These are phyloP conservation scores for Eucalyptus tenuipes DNA, from an alignment of 345 rosid genomes.

Conservation along the genomic window DNA sequence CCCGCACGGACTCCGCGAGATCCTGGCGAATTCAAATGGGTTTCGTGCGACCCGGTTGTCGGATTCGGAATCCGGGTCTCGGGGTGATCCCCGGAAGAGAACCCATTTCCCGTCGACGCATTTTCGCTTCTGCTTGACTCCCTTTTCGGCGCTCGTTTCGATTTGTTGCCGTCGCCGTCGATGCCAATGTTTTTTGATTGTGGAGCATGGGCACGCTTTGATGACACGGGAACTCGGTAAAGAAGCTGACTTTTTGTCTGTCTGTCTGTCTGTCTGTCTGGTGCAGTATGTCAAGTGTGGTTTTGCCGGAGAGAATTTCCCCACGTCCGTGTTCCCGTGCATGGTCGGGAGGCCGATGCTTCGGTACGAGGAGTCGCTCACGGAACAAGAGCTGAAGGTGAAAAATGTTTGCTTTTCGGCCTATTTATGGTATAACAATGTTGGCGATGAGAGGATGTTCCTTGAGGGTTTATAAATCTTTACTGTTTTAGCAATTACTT, in stretches of 20 bases:
- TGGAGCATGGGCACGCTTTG: neutral
- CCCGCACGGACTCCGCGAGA: neutral
- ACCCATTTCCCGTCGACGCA: neutral
- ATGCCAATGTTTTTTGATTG: neutral
- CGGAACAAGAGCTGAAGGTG: constrained; percentile 89
- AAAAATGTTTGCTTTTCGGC: neutral
- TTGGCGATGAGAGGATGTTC: neutral
- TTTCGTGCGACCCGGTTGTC: neutral
- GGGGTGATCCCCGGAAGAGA: neutral
- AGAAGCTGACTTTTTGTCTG: neutral
- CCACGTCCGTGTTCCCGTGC: constrained; percentile 90
- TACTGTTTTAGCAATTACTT: neutral
- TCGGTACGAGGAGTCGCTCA: constrained; percentile 84
- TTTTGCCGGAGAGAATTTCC: constrained; percentile 96
- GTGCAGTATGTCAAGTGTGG: constrained; percentile 97
- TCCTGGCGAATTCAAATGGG: neutral
- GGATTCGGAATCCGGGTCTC: neutral
- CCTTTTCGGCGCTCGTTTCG: neutral
- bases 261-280: neutral
- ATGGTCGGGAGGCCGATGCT: constrained; percentile 91
- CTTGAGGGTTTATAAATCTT: neutral
- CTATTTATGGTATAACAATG: neutral
- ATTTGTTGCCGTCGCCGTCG: neutral
- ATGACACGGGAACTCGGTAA: neutral
- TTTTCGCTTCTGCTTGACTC: neutral